These are phyloP conservation scores for Mucor lusitanicus DNA, from an alignment of 371 early-diverging fungal genomes.

Conservation along the genomic window DNA sequence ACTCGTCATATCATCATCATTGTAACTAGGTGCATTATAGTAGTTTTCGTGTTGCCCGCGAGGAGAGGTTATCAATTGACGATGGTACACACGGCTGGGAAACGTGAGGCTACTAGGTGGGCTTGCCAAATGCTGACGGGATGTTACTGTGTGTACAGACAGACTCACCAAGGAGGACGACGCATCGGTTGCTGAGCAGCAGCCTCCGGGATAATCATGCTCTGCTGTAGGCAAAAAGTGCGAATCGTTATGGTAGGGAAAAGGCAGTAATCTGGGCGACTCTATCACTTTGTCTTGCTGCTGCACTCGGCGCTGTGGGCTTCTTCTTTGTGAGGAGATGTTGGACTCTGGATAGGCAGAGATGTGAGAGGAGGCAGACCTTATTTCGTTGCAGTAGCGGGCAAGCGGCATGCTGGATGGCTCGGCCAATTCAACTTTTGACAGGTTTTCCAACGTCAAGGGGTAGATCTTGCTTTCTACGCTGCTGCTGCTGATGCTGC, in stretches of 20 bases:
- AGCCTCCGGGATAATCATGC: slow-evolving; percentile 21
- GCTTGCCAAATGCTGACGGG: slow-evolving; percentile 12
- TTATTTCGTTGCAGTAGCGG: slow-evolving; percentile 15
- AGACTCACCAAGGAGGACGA: slow-evolving; percentile 9
- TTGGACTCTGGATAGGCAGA: neutral
- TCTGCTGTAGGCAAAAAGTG: slow-evolving; percentile 30
- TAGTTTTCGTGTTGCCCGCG: neutral
- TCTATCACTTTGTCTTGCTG: slow-evolving; percentile 19
- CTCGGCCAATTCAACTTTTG: slow-evolving; percentile 18
- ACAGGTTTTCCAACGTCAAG: slow-evolving; percentile 22
- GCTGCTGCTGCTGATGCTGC: neutral
- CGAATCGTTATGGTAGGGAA: slow-evolving; percentile 35
- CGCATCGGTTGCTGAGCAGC: slow-evolving; percentile 4
- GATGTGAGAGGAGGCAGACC: neutral
- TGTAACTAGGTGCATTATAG: neutral
- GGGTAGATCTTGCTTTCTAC: neutral
- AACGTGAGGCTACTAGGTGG: neutral
- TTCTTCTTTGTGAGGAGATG: slow-evolving; percentile 2
- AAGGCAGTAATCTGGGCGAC: slow-evolving; percentile 24
- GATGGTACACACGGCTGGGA: slow-evolving; percentile 7
- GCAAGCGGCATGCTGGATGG: slow-evolving; percentile 19
- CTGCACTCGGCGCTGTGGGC: neutral
- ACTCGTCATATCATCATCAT: slow-evolving; percentile 4
- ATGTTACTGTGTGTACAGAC: slow-evolving; percentile 7
- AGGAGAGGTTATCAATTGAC: slow-evolving; percentile 4